Base-by-base conservation (phyloP, 1,284 basidiomycete genomes). In the Uromyces viciae-fabae region DNA sequence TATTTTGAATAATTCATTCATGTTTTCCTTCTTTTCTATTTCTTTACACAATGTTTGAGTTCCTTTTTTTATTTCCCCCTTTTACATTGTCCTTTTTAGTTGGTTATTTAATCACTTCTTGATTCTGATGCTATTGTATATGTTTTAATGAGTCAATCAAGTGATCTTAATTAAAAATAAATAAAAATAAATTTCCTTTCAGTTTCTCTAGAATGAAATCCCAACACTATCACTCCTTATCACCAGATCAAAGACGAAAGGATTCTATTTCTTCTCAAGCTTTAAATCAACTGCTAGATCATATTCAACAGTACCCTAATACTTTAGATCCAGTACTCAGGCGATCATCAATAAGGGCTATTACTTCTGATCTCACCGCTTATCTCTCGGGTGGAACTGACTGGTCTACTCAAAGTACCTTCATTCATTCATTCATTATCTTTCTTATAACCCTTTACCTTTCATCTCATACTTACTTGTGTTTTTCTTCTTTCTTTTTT, bases 381-480 rank as follows among this genome's bases (percentile, higher is more conserved):
- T 28, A 77, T 52, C 46, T 60, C 62, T 64, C 60, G 0, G 75
- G 75, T 15, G 54, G 33, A 25, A 77, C 75, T 9, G 62, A 77
- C 25, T 77, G 75, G 75, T 77, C 75, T 31, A 66, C 49, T 64
- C 43, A 77, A 5, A 77, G 75, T 68, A 25, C 49, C 60, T 52
- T 8, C 1, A 38, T 56, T 33, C n/a, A 52, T 64, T 28, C 19
- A 28, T 28, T 36, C 46, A 49, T 43, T 15, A 38, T 40, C 25
- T 31, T 28, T 56, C 38, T 19, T 5, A n/a, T 28, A 5, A 38
- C 17, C 25, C 11, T 31, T 73, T 38, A 11, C 54, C 15, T 31
- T 56, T 15, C n/a, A 17, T 15, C 56, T 31, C 54, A 58, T 38
- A 74, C 72, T 62, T 42, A 2, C 36, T 33, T 4, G n/a, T 56